phyloP scores from a whole-genome alignment of 2,329 filamentous ascomycete genomes.

The Apiospora aurea region DNA sequence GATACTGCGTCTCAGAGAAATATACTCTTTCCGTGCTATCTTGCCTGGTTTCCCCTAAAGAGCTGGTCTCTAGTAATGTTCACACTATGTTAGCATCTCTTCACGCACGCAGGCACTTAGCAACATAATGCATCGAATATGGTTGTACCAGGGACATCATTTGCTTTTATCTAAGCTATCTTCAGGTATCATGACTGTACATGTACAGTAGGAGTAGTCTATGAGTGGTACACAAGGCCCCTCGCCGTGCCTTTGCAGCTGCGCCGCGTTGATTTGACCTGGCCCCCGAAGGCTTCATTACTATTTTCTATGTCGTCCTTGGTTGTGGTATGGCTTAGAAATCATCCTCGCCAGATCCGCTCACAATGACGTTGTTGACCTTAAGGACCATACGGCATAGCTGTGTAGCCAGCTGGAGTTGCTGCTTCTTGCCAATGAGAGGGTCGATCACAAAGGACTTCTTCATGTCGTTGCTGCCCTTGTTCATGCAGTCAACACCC shows the following conservation, averaged over 20 bases:
- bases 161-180: constrained; percentile 21
- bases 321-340: constrained; percentile 62
- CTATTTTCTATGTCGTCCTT: constrained; percentile 3
- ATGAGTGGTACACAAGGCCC: constrained; percentile 22
- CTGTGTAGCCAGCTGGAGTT: constrained; percentile 94
- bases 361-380: constrained; percentile 95
- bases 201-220: constrained; percentile 18
- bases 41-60: not conserved
- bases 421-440: constrained; percentile 96
- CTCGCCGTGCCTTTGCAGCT: not conserved
- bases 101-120: not conserved
- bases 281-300: constrained; percentile 17
- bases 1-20: not conserved
- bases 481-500: constrained; percentile 97
- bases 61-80: not conserved
- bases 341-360: constrained; percentile 85
- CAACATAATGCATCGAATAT: not conserved
- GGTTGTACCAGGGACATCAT: constrained; percentile 14
- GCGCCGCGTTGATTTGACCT: constrained; percentile 20
- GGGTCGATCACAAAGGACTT: constrained; percentile 98
- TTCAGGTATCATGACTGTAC: constrained; percentile 23
- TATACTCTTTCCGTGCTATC: not conserved
- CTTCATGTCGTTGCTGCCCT: constrained; percentile 95
- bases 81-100: not conserved
- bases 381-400: constrained; percentile 98